These are phyloP conservation scores for Rhizomucor pusillus DNA, from an alignment of 371 early-diverging fungal genomes.

Conservation along the genomic window DNA sequence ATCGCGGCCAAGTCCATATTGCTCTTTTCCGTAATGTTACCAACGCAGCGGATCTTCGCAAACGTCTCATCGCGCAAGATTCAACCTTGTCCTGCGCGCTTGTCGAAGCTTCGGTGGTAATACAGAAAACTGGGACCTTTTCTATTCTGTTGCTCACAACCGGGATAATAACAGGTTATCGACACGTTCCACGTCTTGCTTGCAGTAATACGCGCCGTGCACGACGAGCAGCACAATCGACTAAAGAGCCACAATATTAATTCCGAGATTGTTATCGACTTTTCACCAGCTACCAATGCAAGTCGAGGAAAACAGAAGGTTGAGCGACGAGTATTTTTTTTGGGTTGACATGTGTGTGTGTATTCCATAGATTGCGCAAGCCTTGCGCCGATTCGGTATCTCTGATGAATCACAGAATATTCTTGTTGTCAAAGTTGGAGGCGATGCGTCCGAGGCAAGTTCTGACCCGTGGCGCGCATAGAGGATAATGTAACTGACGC, in stretches of 20 bases:
- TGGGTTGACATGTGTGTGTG: too few species aligned
- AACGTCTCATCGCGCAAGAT: slow-evolving; percentile 51
- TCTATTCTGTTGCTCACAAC: not conserved
- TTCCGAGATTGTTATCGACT: slow-evolving; percentile 58
- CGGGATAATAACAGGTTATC: slow-evolving; percentile 35
- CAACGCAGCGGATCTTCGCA: slow-evolving; percentile 48
- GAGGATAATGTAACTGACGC: too few species aligned
- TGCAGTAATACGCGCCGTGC: slow-evolving; percentile 51
- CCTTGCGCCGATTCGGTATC: slow-evolving; percentile 54
- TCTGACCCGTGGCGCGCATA: too few species aligned
- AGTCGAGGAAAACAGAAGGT: too few species aligned
- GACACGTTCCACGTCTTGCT: slow-evolving; percentile 44
- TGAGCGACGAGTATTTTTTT: too few species aligned
- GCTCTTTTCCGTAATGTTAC: slow-evolving; percentile 51
- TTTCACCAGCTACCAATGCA: slow-evolving; percentile 56
- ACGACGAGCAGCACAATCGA: slow-evolving; percentile 42
- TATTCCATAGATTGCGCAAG: slow-evolving; percentile 51
- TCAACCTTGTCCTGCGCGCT: slow-evolving; percentile 44
- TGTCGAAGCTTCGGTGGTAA: slow-evolving; percentile 53
- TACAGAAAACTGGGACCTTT: not conserved
- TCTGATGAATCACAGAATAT: slow-evolving; percentile 40
- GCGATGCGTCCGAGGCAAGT: slow-evolving; percentile 37
- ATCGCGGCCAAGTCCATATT: slow-evolving; percentile 42
- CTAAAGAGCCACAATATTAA: slow-evolving; percentile 53
- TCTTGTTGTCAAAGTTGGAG: slow-evolving; percentile 51